These are phyloP conservation scores for Beauveria australis DNA, from an alignment of 2,329 filamentous ascomycete genomes.

Conservation along the genomic window DNA sequence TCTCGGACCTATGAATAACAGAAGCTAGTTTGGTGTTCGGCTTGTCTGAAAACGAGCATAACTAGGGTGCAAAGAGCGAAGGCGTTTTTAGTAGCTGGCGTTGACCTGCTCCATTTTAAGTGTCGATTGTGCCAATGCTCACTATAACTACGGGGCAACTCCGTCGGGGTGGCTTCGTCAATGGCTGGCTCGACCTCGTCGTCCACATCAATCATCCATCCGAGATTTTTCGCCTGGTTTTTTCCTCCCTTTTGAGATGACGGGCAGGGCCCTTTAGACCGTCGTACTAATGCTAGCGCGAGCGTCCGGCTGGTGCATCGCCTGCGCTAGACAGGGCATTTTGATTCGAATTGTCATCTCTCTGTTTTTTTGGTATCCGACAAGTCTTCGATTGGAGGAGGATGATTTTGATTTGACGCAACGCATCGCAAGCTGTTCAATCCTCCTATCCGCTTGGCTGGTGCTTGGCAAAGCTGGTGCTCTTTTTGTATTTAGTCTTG, in stretches of 20 bases:
- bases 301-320: neutral
- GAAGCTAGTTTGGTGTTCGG: neutral
- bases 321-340: slow-evolving; percentile 2
- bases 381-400: neutral
- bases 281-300: neutral
- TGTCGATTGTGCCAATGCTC: neutral
- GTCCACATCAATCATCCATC: neutral
- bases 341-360: slow-evolving; percentile 5
- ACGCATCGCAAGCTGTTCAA: neutral
- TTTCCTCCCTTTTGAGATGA: slow-evolving; percentile 6
- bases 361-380: slow-evolving; percentile 1
- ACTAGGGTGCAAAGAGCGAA: neutral
- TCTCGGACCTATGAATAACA: neutral
- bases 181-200: neutral
- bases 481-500: no score
- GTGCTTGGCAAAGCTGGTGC: neutral
- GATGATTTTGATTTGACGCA: neutral
- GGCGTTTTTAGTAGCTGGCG: neutral
- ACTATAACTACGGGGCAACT: neutral
- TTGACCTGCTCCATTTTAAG: neutral
- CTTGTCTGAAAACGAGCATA: neutral
- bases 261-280: neutral
- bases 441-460: neutral
- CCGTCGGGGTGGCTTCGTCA: no score
- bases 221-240: neutral